Percentiles rank a stretch among this genome's conserved stretches.
Conservation (phyloP, 805 yeast genomes). For the Candida taoyuanica region DNA sequence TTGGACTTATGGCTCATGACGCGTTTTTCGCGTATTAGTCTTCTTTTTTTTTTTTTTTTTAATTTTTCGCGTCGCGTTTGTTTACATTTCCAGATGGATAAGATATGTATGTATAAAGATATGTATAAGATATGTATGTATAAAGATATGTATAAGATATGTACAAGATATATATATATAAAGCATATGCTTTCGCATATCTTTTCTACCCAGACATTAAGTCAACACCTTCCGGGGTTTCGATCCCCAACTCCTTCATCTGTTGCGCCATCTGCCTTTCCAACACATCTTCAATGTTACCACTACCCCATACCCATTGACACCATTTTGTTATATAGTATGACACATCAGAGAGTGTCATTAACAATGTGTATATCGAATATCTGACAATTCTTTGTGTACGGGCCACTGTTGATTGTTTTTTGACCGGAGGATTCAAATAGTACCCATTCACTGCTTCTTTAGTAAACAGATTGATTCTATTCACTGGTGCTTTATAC, state of each 20-base stretch:
- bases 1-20: background rate
- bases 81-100: background rate
- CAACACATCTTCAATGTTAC: slow-evolving; percentile 23
- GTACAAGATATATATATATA: too few relatives aligned
- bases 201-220: slow-evolving; percentile 16
- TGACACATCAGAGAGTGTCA: slow-evolving; percentile 21
- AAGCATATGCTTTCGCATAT: background rate
- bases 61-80: background rate
- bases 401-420: slow-evolving; percentile 1
- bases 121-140: too few relatives aligned
- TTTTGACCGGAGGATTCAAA: slow-evolving; percentile 14
- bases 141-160: too few relatives aligned
- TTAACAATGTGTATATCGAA: slow-evolving; percentile 16
- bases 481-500: slow-evolving; percentile 70
- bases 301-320: slow-evolving; percentile 19
- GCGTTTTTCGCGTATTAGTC: background rate
- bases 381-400: slow-evolving; percentile 18
- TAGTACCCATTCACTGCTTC: slow-evolving; percentile 41
- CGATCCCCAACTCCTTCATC: slow-evolving; percentile 26
- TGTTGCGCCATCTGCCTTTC: slow-evolving; percentile 20
- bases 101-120: too few relatives aligned
- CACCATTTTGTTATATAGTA: slow-evolving; percentile 20
- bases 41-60: background rate
- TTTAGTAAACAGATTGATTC: slow-evolving; percentile 56
- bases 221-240: slow-evolving; percentile 22